Conservation (phyloP, 1,139 yeast species). For the Zygosaccharomyces sapae region DNA sequence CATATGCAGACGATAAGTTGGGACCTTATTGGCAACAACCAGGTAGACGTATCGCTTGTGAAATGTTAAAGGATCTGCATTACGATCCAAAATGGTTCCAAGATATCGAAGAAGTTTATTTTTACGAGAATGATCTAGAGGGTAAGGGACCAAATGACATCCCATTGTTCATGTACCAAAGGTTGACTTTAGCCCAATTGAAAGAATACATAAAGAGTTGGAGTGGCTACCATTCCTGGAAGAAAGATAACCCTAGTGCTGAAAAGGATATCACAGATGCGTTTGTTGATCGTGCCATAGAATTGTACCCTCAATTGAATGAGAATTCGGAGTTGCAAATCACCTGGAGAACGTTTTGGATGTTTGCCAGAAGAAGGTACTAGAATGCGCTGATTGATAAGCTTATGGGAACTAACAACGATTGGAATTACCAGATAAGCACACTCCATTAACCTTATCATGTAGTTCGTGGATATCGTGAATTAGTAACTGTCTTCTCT, state of each 20-base stretch:
- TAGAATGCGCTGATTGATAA: too few species aligned
- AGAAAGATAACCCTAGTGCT: conserved; percentile 13
- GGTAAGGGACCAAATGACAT: conserved; percentile 29
- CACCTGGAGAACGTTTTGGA: conserved; percentile 42
- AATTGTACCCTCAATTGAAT: conserved; percentile 34
- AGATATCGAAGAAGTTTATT: conserved; percentile 37
- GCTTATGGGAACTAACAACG: too few species aligned
- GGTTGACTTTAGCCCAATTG: conserved; percentile 40
- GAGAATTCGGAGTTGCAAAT: conserved; percentile 34
- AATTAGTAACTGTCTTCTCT: not conserved
- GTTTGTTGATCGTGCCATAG: conserved; percentile 38
- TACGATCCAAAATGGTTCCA: conserved; percentile 43
- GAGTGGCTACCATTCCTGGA: conserved; percentile 68
- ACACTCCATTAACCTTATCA: not conserved
- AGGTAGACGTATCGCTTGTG: conserved; percentile 7
- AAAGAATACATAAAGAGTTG: conserved; percentile 55
- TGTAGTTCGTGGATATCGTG: not conserved
- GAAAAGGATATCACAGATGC: conserved; percentile 40
- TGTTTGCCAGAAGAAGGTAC: conserved; percentile 32
- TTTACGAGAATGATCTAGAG: conserved; percentile 41
- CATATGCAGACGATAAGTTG: conserved; percentile 43
- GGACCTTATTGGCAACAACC: conserved; percentile 39
- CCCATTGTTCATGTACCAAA: conserved; percentile 19
- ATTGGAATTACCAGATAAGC: too few species aligned
- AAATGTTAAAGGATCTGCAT: conserved; percentile 29